These are phyloP conservation scores for Petunia hybrid DNA, from an alignment of 305 asterid species.

Conservation along the genomic window DNA sequence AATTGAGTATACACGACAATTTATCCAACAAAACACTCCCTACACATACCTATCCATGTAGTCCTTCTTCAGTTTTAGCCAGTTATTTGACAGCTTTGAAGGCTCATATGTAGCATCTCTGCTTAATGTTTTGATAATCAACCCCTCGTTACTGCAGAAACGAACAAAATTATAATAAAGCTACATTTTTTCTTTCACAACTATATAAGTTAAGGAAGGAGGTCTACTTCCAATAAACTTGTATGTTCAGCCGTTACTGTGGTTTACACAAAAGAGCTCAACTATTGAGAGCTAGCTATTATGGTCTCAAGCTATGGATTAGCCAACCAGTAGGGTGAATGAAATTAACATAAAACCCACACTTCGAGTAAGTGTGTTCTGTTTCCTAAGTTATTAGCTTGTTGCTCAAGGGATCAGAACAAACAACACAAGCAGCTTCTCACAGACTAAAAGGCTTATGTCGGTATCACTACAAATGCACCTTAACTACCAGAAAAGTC, in stretches of 20 bases:
- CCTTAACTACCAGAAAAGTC: neutral
- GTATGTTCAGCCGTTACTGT: constrained; percentile 29
- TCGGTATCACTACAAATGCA: neutral
- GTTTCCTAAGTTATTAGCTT: neutral
- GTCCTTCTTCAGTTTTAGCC: constrained; percentile 94
- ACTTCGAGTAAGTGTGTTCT: neutral
- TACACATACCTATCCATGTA: constrained; percentile 80
- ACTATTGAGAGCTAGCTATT: constrained; percentile 9
- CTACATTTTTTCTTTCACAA: neutral
- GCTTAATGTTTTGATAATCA: constrained; percentile 91
- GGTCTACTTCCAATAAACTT: neutral
- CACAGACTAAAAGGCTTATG: neutral
- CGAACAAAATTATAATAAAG: neutral
- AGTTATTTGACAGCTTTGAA: constrained; percentile 82
- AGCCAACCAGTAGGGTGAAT: neutral
- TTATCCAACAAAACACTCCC: constrained; percentile 19
- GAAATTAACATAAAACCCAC: neutral
- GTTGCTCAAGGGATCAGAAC: neutral
- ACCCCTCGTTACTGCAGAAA: constrained; percentile 81
- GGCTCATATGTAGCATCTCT: constrained; percentile 97
- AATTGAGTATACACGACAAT: neutral
- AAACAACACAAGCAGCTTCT: constrained; percentile 4
- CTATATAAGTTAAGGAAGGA: neutral
- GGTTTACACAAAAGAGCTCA: neutral
- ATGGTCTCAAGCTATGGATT: constrained; percentile 11